Conservation (phyloP, 208 protist species). For the Plasmodiophora brassicae region DNA sequence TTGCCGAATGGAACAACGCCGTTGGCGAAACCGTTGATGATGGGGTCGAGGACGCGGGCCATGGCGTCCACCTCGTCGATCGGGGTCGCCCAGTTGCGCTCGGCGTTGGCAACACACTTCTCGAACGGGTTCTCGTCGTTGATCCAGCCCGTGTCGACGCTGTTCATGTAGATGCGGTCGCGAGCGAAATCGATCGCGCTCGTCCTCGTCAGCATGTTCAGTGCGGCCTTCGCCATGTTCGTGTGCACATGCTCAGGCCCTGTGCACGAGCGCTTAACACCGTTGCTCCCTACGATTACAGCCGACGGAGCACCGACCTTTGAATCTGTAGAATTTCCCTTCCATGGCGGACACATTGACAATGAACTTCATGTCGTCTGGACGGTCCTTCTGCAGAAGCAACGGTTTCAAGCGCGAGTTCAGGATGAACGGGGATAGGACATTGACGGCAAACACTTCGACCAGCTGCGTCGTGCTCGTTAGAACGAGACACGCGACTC, state of each 20-base stretch:
- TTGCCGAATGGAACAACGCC: conserved; percentile 47
- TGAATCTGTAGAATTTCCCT: conserved; percentile 53
- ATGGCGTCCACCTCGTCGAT: conserved; percentile 17
- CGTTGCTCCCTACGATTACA: neutral
- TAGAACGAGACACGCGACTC: too few species aligned
- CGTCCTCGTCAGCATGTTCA: conserved; percentile 93
- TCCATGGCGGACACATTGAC: conserved; percentile 97
- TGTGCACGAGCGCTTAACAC: conserved; percentile 62
- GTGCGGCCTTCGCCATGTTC: conserved; percentile 95
- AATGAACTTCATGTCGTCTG: conserved; percentile 60
- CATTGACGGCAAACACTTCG: conserved; percentile 91
- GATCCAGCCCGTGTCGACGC: conserved; percentile 93
- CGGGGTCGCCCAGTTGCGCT: neutral
- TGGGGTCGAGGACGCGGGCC: neutral
- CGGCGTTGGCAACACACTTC: conserved; percentile 59
- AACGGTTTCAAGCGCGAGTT: conserved; percentile 77
- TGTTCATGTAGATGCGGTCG: conserved; percentile 89
- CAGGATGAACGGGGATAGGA: conserved; percentile 87
- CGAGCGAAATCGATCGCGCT: conserved; percentile 45
- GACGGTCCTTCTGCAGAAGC: neutral
- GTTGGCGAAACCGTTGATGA: neutral
- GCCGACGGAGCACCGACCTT: neutral
- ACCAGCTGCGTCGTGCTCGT: conserved; percentile 79
- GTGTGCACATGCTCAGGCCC: conserved; percentile 83
- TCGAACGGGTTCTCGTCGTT: conserved; percentile 82